These are phyloP conservation scores for Phanerochaete carnosa DNA, from an alignment of 768 basidiomycete species.

Conservation along the genomic window DNA sequence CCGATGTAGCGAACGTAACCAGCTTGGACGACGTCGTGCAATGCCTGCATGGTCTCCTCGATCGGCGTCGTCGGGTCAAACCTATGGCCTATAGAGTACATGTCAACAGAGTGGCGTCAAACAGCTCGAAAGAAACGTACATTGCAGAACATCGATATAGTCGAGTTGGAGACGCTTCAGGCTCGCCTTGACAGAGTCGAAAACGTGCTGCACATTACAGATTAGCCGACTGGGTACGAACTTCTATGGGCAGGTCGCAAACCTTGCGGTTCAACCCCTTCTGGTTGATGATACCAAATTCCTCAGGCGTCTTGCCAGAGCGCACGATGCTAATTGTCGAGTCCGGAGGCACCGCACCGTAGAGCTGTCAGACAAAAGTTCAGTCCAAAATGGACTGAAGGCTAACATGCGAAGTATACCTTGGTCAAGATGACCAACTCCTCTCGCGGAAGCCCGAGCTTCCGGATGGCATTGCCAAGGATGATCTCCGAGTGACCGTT, in stretches of 20 bases:
- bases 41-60: constrained; percentile 43
- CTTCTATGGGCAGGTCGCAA: constrained; percentile 18
- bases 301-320: constrained; percentile 13
- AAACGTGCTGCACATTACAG: constrained; percentile 50
- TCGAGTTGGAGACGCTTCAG: constrained; percentile 69
- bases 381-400: neutral
- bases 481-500: constrained; percentile 41
- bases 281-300: constrained; percentile 35
- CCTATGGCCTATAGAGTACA: constrained; percentile 22
- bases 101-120: constrained; percentile 8
- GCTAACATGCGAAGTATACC: constrained; percentile 14
- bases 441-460: constrained; percentile 42
- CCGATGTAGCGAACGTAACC: constrained; percentile 43
- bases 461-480: constrained; percentile 46
- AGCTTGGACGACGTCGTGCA: constrained; percentile 45
- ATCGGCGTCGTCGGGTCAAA: constrained; percentile 39
- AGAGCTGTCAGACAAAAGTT: neutral
- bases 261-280: constrained; percentile 35
- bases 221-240: neutral
- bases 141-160: constrained; percentile 75
- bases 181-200: constrained; percentile 62
- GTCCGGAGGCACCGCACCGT: neutral
- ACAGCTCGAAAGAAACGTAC: constrained; percentile 28
- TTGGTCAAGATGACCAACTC: constrained; percentile 53
- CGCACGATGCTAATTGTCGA: neutral